Evolutionary conservation across 495 filamentous ascomycete genomes (phyloP), one percentile per base, ranked within the genome.

Genomic region (Parmelia sp.): DNA sequence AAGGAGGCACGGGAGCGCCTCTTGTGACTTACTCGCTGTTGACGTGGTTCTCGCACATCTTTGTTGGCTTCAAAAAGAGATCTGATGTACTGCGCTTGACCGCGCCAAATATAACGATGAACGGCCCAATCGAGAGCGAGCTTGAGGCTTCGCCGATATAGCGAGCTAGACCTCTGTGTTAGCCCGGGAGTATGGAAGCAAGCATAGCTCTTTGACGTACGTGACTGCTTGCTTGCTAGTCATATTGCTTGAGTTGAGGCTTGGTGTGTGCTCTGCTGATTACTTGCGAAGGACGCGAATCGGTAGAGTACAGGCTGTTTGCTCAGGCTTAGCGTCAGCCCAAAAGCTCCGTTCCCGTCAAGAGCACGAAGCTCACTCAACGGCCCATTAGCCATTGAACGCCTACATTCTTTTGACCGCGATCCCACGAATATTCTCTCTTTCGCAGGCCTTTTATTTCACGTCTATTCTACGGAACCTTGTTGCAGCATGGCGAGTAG

Each of bases 41-140:
- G 89, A 70, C 91, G 85, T 64, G 90, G 91, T 72, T 99, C 92
- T 57, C 81, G 84, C 66, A 97, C 81, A 71, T 92, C 77, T 72
- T 85, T 89, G 76, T 99, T 97, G 51, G 90, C 90, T 70, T 99
- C 94, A 72, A 99, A 99, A 15, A 97, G 80, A 23, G 90, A 91
- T 68, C 94, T 88, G 67, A 99, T 94, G 73, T 99, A 97, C 66
- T 97, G 78, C 23, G 95, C 94, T 74, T 97, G 93, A 61, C 92
- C 90, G 66, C 95, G 86, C 92, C 95, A 99, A 67, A 96, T 75
- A 67, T 88, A 83, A 62, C 95, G 85, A 69, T 96, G 89, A 65
- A 97, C 89, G 62, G 89, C 80, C 95, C 94, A 99, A 79, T 95
- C 91, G 68, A 97, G 89, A 21, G 94, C 83, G 64, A 95, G 85